Evolutionary conservation across 1,284 basidiomycete species (phyloP).

Genomic region (Rhodotorula sp.): DNA sequence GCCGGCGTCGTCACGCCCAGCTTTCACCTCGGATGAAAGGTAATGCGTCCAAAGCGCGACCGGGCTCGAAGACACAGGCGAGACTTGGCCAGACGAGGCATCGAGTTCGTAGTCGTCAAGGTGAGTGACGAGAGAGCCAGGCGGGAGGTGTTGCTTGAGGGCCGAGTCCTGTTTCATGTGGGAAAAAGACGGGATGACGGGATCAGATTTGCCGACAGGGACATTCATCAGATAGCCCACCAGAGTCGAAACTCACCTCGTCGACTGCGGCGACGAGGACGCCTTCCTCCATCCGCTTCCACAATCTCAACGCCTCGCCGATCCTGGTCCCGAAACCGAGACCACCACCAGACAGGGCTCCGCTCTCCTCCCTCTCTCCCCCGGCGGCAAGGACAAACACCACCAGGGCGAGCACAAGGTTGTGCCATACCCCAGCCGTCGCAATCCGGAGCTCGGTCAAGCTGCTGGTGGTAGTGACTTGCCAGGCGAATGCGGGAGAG

Average conservation of each 20-base stretch:
- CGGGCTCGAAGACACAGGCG: background rate
- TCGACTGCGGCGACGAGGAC: conserved; percentile 1
- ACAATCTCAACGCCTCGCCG: background rate
- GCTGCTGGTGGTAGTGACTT: too few relatives aligned
- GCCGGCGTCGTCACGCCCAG: background rate
- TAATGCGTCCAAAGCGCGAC: background rate
- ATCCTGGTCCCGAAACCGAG: background rate
- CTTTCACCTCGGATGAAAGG: background rate
- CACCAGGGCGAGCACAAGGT: conserved; percentile 14
- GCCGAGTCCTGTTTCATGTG: conserved; percentile 4
- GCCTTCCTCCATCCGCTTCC: conserved; percentile 3
- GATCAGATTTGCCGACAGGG: background rate
- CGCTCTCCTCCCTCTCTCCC: background rate
- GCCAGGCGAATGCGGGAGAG: too few relatives aligned
- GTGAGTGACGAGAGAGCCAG: conserved; percentile 23
- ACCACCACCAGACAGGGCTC: background rate
- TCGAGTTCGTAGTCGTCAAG: conserved; percentile 39
- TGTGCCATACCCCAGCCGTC: conserved; percentile 37
- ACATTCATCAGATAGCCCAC: too few relatives aligned
- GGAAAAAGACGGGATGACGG: background rate
- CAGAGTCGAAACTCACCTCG: background rate
- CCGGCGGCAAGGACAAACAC: background rate
- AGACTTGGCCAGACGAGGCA: background rate
- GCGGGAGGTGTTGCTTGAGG: conserved; percentile 5
- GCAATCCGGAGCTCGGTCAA: conserved; percentile 27